Conservation (phyloP, 345 rosid species). For the Passiflora organensis region DNA sequence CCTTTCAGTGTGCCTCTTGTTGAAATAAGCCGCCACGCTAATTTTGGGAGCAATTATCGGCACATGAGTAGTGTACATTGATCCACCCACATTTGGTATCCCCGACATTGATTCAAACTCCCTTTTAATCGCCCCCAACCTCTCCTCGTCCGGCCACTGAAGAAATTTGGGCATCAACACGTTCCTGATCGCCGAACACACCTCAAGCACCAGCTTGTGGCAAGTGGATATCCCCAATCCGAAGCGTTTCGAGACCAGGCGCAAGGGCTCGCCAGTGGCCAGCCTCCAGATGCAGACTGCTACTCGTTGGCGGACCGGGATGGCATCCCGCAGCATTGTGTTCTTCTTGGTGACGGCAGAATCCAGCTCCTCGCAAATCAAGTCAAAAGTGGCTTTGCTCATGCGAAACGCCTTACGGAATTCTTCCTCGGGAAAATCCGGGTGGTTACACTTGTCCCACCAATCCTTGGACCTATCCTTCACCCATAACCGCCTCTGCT, state of each 20-base stretch:
- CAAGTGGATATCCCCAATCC: conserved; percentile 86
- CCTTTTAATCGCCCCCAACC: conserved; percentile 30
- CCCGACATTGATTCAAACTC: conserved; percentile 45
- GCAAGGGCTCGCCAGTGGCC: conserved; percentile 76
- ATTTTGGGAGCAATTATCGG: conserved; percentile 78
- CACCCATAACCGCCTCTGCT: conserved; percentile 71
- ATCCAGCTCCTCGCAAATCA: conserved; percentile 71
- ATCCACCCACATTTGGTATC: conserved; percentile 61
- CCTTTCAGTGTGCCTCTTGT: conserved; percentile 75
- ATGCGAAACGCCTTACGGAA: conserved; percentile 65
- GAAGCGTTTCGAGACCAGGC: conserved; percentile 75
- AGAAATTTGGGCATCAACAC: conserved; percentile 66
- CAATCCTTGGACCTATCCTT: conserved; percentile 79
- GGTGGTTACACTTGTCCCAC: conserved; percentile 69
- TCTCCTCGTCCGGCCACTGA: conserved; percentile 59
- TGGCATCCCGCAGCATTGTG: conserved; percentile 80
- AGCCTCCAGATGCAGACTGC: conserved; percentile 90
- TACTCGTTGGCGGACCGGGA: conserved; percentile 81
- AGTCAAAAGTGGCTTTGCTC: conserved; percentile 68
- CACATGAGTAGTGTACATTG: conserved; percentile 77
- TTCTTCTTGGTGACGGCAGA: conserved; percentile 73
- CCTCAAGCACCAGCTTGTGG: conserved; percentile 79
- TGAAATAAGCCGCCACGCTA: conserved; percentile 63
- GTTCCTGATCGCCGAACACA: conserved; percentile 59
- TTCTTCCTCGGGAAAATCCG: conserved; percentile 63